These are phyloP conservation scores for Pichia californica DNA, from an alignment of 805 yeast species.

Conservation along the genomic window DNA sequence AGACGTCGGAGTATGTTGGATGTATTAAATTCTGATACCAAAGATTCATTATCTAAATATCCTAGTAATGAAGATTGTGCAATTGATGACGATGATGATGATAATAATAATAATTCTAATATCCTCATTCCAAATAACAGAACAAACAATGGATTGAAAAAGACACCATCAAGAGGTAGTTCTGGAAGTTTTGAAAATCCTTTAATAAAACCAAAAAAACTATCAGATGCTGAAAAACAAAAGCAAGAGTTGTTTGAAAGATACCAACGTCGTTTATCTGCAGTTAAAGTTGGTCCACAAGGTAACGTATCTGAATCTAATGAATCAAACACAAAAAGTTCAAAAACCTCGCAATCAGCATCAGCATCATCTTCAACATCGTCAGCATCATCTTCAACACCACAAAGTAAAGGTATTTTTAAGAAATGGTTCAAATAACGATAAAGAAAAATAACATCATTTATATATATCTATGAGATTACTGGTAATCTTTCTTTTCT, in stretches of 20 bases:
- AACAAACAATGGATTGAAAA: neutral
- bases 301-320: no score
- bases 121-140: neutral
- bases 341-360: neutral
- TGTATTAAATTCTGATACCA: conserved; percentile 3
- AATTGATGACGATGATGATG: conserved; percentile 6
- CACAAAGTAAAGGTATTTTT: conserved; percentile 7
- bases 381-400: no score
- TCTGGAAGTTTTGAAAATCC: neutral
- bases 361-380: neutral
- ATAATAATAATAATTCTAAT: neutral
- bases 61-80: neutral
- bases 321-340: no score
- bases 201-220: neutral
- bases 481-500: neutral
- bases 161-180: neutral
- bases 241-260: conserved; percentile 25
- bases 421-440: conserved; percentile 7
- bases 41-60: neutral
- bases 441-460: no score
- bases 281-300: conserved; percentile 15
- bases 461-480: neutral
- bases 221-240: conserved; percentile 7
- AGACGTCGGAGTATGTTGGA: conserved; percentile 9
- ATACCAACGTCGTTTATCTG: conserved; percentile 26